Evolutionary conservation across 441 rosid genomes (phyloP).

Genomic region (Erodium texanum): DNA sequence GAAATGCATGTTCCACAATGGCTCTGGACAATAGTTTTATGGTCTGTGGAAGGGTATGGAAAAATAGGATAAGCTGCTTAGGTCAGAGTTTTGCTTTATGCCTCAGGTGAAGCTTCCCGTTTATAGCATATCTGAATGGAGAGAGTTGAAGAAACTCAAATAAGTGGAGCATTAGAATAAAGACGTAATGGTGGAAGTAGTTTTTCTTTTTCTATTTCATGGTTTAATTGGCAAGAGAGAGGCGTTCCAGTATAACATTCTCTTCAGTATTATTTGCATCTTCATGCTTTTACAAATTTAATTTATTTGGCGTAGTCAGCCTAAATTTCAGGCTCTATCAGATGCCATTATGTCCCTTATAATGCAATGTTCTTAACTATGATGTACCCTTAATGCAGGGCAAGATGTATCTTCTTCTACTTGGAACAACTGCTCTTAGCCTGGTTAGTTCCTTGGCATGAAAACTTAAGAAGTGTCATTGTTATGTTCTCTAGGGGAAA

Average conservation of each 20-base stretch:
- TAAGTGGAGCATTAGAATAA: too few species aligned
- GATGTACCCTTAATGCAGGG: slow-evolving; percentile 42
- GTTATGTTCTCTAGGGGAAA: neutral
- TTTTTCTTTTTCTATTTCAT: too few species aligned
- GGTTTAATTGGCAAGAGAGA: too few species aligned
- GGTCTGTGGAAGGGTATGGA: neutral
- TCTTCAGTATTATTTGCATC: too few species aligned
- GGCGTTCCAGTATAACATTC: too few species aligned
- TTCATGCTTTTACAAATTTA: too few species aligned
- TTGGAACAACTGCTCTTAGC: slow-evolving; percentile 92
- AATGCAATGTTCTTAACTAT: too few species aligned
- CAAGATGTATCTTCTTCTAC: slow-evolving; percentile 94
- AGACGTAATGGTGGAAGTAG: neutral
- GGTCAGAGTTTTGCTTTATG: too few species aligned
- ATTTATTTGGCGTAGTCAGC: too few species aligned
- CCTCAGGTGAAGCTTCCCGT: too few species aligned
- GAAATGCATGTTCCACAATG: neutral
- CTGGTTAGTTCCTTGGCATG: slow-evolving; percentile 1
- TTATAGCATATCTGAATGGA: neutral
- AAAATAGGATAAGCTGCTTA: neutral
- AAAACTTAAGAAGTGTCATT: neutral
- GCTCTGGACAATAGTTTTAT: neutral
- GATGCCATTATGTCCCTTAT: too few species aligned
- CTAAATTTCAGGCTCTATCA: too few species aligned
- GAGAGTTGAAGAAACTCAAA: neutral